phyloP scores from a whole-genome alignment of 2,329 filamentous ascomycete genomes.

The Ceratocystis colombiana region DNA sequence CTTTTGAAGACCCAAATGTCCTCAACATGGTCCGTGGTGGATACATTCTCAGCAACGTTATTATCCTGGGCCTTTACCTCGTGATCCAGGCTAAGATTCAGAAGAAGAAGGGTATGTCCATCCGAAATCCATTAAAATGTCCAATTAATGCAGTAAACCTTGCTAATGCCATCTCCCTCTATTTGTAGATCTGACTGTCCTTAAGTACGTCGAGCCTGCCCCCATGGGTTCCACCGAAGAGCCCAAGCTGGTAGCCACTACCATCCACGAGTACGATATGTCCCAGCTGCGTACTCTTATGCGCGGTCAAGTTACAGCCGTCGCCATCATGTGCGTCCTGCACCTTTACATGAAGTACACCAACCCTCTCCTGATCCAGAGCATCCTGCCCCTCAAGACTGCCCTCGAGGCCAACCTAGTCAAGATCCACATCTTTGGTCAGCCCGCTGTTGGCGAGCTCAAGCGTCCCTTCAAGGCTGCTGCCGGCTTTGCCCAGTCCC shows the following conservation, averaged over 20 bases:
- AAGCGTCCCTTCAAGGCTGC: conserved; percentile 90
- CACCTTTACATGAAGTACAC: conserved; percentile 99
- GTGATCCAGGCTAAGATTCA: conserved; percentile 80
- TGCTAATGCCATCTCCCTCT: conserved; percentile 21
- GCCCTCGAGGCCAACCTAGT: conserved; percentile 90
- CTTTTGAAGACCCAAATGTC: conserved; percentile 70
- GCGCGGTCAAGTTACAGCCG: conserved; percentile 87
- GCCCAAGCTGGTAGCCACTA: conserved; percentile 92
- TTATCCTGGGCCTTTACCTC: conserved; percentile 76
- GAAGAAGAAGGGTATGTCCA: conserved; percentile 79
- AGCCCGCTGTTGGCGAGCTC: conserved; percentile 78
- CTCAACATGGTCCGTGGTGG: conserved; percentile 47
- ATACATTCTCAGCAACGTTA: conserved; percentile 56
- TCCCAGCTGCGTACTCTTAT: conserved; percentile 71
- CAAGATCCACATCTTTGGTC: conserved; percentile 87
- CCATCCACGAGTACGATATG: conserved; percentile 88
- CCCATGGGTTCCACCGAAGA: conserved; percentile 90
- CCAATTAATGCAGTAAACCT: neutral
- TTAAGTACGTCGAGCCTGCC: conserved; percentile 96
- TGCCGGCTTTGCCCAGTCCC: conserved; percentile 70
- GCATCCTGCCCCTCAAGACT: conserved; percentile 93
- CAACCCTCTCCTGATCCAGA: conserved; percentile 97
- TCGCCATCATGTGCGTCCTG: conserved; percentile 98
- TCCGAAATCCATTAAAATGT: no score
- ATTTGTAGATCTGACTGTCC: conserved; percentile 73